Percentiles rank a stretch among this genome's conserved stretches.
Evolutionary conservation across 805 yeast species (phyloP).

Genomic region (Yarrowia deformans): DNA sequence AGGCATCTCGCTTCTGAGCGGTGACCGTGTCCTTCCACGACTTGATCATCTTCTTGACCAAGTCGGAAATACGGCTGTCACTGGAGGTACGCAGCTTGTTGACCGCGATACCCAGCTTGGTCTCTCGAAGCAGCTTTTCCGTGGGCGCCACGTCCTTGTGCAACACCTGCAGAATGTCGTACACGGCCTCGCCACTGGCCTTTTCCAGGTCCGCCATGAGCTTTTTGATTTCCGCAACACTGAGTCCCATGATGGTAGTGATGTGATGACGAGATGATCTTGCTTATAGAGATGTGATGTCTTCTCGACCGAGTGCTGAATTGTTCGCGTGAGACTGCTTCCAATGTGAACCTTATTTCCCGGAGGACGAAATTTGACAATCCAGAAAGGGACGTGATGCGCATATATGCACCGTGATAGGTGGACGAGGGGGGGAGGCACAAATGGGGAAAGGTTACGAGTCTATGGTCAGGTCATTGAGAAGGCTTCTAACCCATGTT

Average conservation of each 20-base stretch:
- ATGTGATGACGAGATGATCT: constrained; percentile 9
- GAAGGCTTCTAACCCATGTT: too few species aligned
- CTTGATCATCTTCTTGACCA: constrained; percentile 83
- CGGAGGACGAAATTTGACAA: background rate
- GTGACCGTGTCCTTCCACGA: constrained; percentile 90
- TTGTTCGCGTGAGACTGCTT: constrained; percentile 26
- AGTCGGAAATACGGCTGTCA: constrained; percentile 63
- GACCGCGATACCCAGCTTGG: constrained; percentile 96
- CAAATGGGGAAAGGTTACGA: too few species aligned
- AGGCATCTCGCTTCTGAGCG: constrained; percentile 49
- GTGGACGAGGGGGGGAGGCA: too few species aligned
- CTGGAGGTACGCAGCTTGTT: constrained; percentile 81
- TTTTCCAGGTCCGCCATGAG: constrained; percentile 78
- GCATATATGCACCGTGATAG: too few species aligned
- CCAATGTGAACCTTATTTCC: background rate
- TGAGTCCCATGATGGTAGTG: constrained; percentile 36
- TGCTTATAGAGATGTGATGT: background rate
- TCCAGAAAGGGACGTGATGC: too few species aligned
- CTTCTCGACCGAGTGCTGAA: background rate
- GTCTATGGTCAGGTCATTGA: too few species aligned
- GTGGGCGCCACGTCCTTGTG: constrained; percentile 81
- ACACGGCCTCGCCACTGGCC: constrained; percentile 65
- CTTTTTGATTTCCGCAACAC: constrained; percentile 71
- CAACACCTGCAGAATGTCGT: constrained; percentile 69
- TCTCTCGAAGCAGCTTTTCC: constrained; percentile 84